Conservation (phyloP, 192 early-diverging fungal genomes). For the Physocladia obscura region DNA sequence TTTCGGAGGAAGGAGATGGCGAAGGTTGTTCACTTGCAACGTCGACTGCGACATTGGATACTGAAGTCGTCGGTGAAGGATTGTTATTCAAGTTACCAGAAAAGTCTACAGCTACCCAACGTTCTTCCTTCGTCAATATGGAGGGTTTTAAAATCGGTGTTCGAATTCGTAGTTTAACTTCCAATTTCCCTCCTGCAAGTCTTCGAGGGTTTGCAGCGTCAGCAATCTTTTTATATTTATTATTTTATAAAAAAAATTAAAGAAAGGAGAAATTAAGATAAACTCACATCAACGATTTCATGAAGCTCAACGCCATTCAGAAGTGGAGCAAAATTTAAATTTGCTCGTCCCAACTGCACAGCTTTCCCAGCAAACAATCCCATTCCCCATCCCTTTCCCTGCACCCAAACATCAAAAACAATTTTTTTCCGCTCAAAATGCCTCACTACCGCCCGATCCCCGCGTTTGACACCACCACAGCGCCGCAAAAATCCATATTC, state of each 20-base stretch:
- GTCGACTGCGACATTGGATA: too few relatives aligned
- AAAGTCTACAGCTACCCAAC: slow-evolving; percentile 66
- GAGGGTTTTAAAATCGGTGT: slow-evolving; percentile 60
- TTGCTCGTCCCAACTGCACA: slow-evolving; percentile 56
- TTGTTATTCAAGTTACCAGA: background rate
- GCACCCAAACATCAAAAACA: slow-evolving; percentile 69
- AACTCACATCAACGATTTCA: slow-evolving; percentile 60
- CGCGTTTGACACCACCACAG: slow-evolving; percentile 58
- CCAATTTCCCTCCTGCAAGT: slow-evolving; percentile 65
- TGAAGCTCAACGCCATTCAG: slow-evolving; percentile 66
- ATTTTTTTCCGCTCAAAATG: slow-evolving; percentile 70
- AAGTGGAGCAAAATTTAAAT: slow-evolving; percentile 55
- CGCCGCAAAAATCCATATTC: slow-evolving; percentile 56
- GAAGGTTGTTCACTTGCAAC: background rate
- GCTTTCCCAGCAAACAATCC: slow-evolving; percentile 43
- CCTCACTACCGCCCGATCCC: slow-evolving; percentile 56
- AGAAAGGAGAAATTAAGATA: background rate
- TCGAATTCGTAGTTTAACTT: slow-evolving; percentile 63
- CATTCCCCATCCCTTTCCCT: slow-evolving; percentile 45
- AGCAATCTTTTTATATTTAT: slow-evolving; percentile 47
- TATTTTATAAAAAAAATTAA: background rate
- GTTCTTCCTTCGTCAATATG: slow-evolving; percentile 57
- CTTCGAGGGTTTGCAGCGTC: slow-evolving; percentile 60
- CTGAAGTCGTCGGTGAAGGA: too few relatives aligned
- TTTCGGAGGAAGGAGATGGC: background rate